phyloP scores from a whole-genome alignment of 2,329 filamentous ascomycete species.

The Zymoseptoria tritici region DNA sequence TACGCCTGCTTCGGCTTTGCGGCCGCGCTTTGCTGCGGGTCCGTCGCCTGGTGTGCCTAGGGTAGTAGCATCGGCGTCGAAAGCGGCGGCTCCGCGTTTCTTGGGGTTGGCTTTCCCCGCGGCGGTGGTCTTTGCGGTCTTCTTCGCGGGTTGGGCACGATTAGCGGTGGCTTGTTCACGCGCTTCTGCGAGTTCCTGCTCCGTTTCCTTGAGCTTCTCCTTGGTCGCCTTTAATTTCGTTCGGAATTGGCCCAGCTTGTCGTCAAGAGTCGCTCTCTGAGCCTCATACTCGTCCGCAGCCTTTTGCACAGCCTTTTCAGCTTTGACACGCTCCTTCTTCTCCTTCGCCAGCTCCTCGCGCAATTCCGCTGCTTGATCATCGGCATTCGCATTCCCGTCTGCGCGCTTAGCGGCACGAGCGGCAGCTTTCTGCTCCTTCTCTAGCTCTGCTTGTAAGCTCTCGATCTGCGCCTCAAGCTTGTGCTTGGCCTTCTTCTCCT shows the following conservation, averaged over 20 bases:
- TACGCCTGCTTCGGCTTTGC: conserved; percentile 48
- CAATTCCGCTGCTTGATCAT: conserved; percentile 40
- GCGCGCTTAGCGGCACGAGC: conserved; percentile 35
- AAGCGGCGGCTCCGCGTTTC: conserved; percentile 37
- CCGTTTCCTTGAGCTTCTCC: conserved; percentile 62
- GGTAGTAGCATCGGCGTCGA: conserved; percentile 41
- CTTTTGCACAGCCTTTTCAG: conserved; percentile 48
- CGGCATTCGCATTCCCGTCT: conserved; percentile 35
- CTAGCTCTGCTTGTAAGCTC: conserved; percentile 26
- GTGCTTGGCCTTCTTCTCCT: conserved; percentile 26
- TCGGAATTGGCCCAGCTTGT: conserved; percentile 61
- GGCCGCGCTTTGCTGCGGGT: conserved; percentile 40
- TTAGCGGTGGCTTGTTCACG: conserved; percentile 30
- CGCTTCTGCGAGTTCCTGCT: conserved; percentile 41
- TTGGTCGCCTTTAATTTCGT: conserved; percentile 63
- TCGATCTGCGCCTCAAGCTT: conserved; percentile 33
- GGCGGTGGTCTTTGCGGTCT: conserved; percentile 27
- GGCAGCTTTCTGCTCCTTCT: conserved; percentile 27
- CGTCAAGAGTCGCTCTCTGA: conserved; percentile 59
- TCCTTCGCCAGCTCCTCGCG: conserved; percentile 45
- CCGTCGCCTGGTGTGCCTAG: conserved; percentile 44
- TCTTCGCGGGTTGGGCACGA: conserved; percentile 32
- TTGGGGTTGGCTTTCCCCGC: conserved; percentile 22
- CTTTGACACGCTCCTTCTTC: conserved; percentile 45
- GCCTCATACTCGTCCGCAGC: conserved; percentile 54